phyloP scores from a whole-genome alignment of 2,329 filamentous ascomycete species.

The Eurotiales sp. region DNA sequence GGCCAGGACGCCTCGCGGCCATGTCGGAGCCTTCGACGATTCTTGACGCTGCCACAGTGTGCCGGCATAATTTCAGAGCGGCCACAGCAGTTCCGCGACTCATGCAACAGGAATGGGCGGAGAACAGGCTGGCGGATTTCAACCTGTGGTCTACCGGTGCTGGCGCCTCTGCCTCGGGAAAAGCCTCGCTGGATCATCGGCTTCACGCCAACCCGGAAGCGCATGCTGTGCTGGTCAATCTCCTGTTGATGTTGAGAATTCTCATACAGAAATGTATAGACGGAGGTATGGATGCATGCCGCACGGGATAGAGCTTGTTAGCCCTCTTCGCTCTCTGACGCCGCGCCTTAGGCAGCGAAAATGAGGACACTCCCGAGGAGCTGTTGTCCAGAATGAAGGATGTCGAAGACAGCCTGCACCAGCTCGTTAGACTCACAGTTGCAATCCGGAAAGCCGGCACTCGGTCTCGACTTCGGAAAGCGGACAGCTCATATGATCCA shows the following conservation, averaged over 20 bases:
- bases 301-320: background rate
- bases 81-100: background rate
- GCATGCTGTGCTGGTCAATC: background rate
- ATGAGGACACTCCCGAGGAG: background rate
- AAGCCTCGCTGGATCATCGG: constrained; percentile 11
- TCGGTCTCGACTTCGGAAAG: constrained; percentile 9
- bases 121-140: constrained; percentile 15
- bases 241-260: background rate
- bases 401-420: constrained; percentile 11
- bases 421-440: constrained; percentile 12
- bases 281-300: background rate
- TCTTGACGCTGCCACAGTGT: background rate
- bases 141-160: constrained; percentile 14
- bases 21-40: background rate
- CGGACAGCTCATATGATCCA: constrained; percentile 7
- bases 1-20: no score
- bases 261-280: constrained; percentile 3
- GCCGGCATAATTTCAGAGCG: background rate
- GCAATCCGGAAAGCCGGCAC: constrained; percentile 12
- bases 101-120: constrained; percentile 12
- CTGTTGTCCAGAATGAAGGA: constrained; percentile 1
- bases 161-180: constrained; percentile 3
- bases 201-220: constrained; percentile 3
- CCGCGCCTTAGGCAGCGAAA: background rate
- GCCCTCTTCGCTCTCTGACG: background rate